Conservation (phyloP, 345 rosid species). For the Populus deltoides region DNA sequence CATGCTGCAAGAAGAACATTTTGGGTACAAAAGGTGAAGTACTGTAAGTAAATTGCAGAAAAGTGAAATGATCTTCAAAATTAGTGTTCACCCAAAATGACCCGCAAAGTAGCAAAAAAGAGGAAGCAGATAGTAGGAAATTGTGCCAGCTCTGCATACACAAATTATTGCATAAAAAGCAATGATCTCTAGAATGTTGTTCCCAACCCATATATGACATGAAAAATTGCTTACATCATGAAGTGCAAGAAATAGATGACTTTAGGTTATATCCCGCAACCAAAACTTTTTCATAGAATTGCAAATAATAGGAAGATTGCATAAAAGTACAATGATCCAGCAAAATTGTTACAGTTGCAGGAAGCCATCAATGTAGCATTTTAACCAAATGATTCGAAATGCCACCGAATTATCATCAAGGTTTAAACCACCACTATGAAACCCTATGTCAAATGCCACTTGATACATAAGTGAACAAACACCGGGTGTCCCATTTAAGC, state of each 20-base stretch:
- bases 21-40: too few relatives aligned
- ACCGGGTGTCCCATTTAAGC: neutral
- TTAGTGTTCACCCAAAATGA: neutral
- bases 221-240: neutral
- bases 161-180: neutral
- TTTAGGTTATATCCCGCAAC: neutral
- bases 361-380: neutral
- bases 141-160: neutral
- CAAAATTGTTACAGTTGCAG: neutral
- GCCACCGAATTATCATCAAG: neutral
- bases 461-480: neutral
- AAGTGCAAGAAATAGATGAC: neutral
- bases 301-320: neutral
- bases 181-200: neutral
- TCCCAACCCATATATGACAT: neutral
- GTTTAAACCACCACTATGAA: neutral
- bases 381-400: neutral
- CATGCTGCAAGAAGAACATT: too few relatives aligned
- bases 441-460: neutral
- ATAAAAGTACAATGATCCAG: neutral
- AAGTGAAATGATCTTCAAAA: neutral
- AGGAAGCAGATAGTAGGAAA: neutral
- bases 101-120: neutral
- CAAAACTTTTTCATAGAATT: neutral
- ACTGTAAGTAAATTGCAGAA: too few relatives aligned